These are phyloP conservation scores for Hemisphaericaspora xylofermentans DNA, from an alignment of 1,139 yeast species.

Conservation along the genomic window DNA sequence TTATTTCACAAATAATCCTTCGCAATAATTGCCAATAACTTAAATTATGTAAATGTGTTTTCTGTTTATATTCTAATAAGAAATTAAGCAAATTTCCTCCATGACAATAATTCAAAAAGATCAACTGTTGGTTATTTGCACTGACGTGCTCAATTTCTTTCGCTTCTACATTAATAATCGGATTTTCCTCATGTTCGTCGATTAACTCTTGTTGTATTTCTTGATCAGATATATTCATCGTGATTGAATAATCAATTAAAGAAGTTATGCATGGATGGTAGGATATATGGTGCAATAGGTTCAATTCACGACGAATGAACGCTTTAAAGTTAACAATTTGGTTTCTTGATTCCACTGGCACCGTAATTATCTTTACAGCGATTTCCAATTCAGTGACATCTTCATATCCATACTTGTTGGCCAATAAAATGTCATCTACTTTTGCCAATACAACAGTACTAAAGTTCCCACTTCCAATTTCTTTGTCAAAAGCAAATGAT, in stretches of 20 bases:
- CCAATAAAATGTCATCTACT: constrained; percentile 13
- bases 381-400: constrained; percentile 20
- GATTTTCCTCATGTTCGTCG: constrained; percentile 12
- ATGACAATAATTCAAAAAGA: constrained; percentile 71
- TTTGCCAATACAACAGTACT: constrained; percentile 54
- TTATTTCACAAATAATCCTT: constrained; percentile 67
- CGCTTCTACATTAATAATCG: not conserved
- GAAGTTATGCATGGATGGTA: constrained; percentile 47
- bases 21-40: constrained; percentile 48
- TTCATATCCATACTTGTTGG: constrained; percentile 2
- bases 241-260: constrained; percentile 34
- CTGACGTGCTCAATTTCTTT: not conserved
- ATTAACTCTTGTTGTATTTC: constrained; percentile 20
- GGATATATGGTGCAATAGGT: constrained; percentile 50
- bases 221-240: constrained; percentile 19
- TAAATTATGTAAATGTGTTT: constrained; percentile 17
- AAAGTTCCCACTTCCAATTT: constrained; percentile 60
- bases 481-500: constrained; percentile 23
- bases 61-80: constrained; percentile 33
- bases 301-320: constrained; percentile 73
- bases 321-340: constrained; percentile 52
- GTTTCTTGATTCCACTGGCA: constrained; percentile 29
- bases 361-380: constrained; percentile 44
- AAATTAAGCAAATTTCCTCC: constrained; percentile 85
- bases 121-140: constrained; percentile 36